phyloP scores from a whole-genome alignment of 1,139 yeast genomes.

The Scheffersomyces lignicola region DNA sequence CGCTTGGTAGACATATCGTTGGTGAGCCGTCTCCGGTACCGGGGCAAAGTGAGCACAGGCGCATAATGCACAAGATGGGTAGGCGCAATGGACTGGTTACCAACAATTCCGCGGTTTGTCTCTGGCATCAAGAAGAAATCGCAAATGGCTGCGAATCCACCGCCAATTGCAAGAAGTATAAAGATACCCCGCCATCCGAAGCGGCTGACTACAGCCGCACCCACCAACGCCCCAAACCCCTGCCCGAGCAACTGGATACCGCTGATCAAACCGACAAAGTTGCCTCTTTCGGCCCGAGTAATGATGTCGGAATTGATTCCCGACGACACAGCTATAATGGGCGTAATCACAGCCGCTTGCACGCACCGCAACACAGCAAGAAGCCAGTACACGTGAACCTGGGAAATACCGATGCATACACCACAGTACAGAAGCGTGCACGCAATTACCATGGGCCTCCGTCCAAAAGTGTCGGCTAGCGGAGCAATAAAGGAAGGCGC shows the following conservation, averaged over 20 bases:
- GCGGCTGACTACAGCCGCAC: slow-evolving; percentile 59
- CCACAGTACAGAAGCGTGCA: slow-evolving; percentile 37
- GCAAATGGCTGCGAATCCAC: slow-evolving; percentile 40
- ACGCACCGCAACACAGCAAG: slow-evolving; percentile 46
- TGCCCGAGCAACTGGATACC: slow-evolving; percentile 73
- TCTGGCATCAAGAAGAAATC: slow-evolving; percentile 60
- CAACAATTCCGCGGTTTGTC: slow-evolving; percentile 66
- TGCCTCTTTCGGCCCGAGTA: slow-evolving; percentile 61
- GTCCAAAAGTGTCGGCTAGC: slow-evolving; percentile 67
- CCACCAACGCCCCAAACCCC: slow-evolving; percentile 75
- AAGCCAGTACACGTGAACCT: slow-evolving; percentile 24
- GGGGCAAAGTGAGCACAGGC: slow-evolving; percentile 35
- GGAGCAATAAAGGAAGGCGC: slow-evolving; percentile 66
- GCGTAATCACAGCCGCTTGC: slow-evolving; percentile 71
- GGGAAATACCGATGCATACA: slow-evolving; percentile 27
- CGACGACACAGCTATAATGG: slow-evolving; percentile 63
- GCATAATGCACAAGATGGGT: slow-evolving; percentile 35
- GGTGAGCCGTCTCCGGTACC: slow-evolving; percentile 15
- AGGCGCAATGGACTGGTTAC: slow-evolving; percentile 62
- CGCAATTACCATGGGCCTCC: slow-evolving; percentile 60
- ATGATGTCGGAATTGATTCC: slow-evolving; percentile 74
- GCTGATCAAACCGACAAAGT: slow-evolving; percentile 56
- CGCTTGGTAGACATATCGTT: slow-evolving; percentile 18
- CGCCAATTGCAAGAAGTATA: slow-evolving; percentile 67
- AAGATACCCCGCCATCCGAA: slow-evolving; percentile 78